phyloP scores from a whole-genome alignment of 768 basidiomycete species.

The Macrolepiota albuminosa region DNA sequence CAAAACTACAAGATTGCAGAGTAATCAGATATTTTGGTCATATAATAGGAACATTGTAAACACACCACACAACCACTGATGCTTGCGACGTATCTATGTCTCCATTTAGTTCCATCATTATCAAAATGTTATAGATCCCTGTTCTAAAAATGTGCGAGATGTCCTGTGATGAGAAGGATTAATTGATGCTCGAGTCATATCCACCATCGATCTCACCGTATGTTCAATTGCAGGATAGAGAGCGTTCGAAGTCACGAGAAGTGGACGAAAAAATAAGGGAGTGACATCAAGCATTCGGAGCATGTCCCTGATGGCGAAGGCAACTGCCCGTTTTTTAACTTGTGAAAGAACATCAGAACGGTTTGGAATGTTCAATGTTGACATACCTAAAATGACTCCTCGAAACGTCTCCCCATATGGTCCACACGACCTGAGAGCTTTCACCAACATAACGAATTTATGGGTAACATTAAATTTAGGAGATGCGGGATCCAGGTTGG shows the following conservation, averaged over 20 bases:
- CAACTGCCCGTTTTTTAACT: conserved; percentile 54
- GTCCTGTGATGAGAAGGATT: conserved; percentile 27
- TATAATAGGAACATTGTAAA: not conserved
- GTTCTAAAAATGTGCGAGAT: conserved; percentile 43
- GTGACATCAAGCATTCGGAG: conserved; percentile 49
- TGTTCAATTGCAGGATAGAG: conserved; percentile 7
- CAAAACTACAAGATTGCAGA: conserved; percentile 1
- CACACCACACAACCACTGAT: conserved; percentile 59
- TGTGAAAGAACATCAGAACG: conserved; percentile 8
- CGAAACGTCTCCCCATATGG: conserved; percentile 55
- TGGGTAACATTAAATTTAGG: conserved; percentile 62
- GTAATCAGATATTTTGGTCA: not conserved
- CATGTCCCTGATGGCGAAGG: conserved; percentile 54
- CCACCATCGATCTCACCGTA: conserved; percentile 17
- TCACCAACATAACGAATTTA: conserved; percentile 58
- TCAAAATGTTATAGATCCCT: conserved; percentile 60
- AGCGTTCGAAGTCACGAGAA: conserved; percentile 37
- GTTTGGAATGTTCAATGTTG: not conserved
- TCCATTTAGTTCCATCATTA: conserved; percentile 54
- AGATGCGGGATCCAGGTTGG: conserved; percentile 54
- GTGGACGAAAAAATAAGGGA: conserved; percentile 51
- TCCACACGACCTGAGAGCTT: conserved; percentile 52
- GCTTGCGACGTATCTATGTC: conserved; percentile 57
- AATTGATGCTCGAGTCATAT: not conserved
- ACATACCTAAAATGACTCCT: conserved; percentile 60